Conservation (phyloP, 768 basidiomycete species). For the Podaxis sp. region DNA sequence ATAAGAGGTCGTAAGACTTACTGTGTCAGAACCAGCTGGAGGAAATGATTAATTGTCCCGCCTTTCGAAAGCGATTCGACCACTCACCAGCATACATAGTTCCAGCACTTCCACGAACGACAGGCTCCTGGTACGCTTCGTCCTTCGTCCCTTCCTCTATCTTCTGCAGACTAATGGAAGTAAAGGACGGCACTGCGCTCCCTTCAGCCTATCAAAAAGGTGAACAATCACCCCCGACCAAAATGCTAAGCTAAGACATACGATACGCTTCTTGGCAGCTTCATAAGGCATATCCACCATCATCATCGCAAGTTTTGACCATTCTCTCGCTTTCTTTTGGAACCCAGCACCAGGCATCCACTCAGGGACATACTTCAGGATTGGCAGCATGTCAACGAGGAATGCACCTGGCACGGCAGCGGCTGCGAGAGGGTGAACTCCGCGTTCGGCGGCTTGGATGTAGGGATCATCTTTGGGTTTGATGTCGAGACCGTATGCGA, state of each 20-base stretch:
- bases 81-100: constrained; percentile 24
- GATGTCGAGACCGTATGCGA: constrained; percentile 38
- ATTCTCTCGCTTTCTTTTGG: constrained; percentile 39
- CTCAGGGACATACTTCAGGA: constrained; percentile 28
- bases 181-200: constrained; percentile 18
- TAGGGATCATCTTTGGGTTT: constrained; percentile 30
- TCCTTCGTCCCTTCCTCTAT: constrained; percentile 14
- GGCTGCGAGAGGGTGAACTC: constrained; percentile 20
- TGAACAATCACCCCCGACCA: background rate
- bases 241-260: constrained; percentile 18
- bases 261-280: constrained; percentile 30
- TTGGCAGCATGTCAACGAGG: constrained; percentile 30
- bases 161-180: constrained; percentile 16
- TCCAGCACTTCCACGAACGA: constrained; percentile 23
- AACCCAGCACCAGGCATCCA: constrained; percentile 36
- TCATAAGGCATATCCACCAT: constrained; percentile 37
- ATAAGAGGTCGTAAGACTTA: background rate
- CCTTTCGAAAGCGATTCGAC: background rate
- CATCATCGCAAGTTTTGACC: constrained; percentile 30
- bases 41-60: background rate
- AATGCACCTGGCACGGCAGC: constrained; percentile 30
- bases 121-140: constrained; percentile 18
- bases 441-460: constrained; percentile 27
- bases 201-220: constrained; percentile 18
- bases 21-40: constrained; percentile 23